A percentile compares a stretch with the other conserved stretches of the same genome.
These are phyloP conservation scores for Phytophthora agathidicida DNA, from an alignment of 352 stramenopile genomes.

Conservation along the genomic window DNA sequence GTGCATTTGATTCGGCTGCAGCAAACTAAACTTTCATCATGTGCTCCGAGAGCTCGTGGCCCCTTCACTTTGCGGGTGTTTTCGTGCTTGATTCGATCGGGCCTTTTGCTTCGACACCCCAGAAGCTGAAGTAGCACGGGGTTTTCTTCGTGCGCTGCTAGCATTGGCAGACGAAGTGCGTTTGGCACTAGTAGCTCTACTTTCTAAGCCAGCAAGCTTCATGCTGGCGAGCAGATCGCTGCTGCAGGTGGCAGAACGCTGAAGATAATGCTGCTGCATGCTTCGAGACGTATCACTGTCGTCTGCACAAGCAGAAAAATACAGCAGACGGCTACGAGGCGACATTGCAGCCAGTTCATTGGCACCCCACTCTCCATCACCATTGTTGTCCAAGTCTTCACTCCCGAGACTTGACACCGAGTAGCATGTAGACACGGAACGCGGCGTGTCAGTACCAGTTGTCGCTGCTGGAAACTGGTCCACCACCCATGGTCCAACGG, in stretches of 20 bases:
- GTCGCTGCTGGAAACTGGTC: constrained; percentile 21
- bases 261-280: constrained; percentile 1
- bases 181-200: constrained; percentile 7
- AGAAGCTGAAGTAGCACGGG: background rate
- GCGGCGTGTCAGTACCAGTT: constrained; percentile 3
- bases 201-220: background rate
- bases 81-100: constrained; percentile 8
- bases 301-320: constrained; percentile 54
- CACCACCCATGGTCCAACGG: constrained; percentile 56
- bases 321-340: constrained; percentile 65
- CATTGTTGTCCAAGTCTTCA: constrained; percentile 32
- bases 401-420: constrained; percentile 28
- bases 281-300: constrained; percentile 11
- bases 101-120: constrained; percentile 1
- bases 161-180: constrained; percentile 37
- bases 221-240: constrained; percentile 4
- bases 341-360: constrained; percentile 43
- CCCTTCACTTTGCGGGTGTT: constrained; percentile 21
- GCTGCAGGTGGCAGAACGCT: constrained; percentile 20
- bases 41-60: constrained; percentile 1
- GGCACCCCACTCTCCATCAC: constrained; percentile 17
- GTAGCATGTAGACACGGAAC: constrained; percentile 29
- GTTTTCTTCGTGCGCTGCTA: constrained; percentile 9
- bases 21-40: background rate
- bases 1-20: background rate